phyloP scores from a whole-genome alignment of 495 filamentous ascomycete species.

The Amphirosellinia nigrospora region DNA sequence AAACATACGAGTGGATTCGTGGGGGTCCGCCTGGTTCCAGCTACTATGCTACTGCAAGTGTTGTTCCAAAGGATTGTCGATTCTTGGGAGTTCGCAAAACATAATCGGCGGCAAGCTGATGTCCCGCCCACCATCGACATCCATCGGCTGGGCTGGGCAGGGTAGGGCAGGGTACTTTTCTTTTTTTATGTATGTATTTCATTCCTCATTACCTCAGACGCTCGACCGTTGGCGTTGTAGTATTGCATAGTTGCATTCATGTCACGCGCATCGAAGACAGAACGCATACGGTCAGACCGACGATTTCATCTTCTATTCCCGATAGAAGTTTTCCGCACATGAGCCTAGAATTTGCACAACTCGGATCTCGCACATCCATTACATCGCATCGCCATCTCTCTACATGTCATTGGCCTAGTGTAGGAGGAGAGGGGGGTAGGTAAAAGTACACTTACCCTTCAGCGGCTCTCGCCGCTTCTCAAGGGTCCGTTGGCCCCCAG shows the following conservation, averaged over 20 bases:
- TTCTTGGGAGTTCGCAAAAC: slow-evolving; percentile 4
- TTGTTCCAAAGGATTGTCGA: not conserved
- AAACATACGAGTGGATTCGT: slow-evolving; percentile 11
- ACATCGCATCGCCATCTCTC: not conserved
- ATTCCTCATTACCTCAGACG: not conserved
- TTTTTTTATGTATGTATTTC: not conserved
- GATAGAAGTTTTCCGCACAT: not conserved
- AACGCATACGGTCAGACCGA: slow-evolving; percentile 13
- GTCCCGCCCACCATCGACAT: not conserved
- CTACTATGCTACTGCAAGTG: not conserved
- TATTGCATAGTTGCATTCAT: slow-evolving; percentile 21
- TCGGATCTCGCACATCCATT: not conserved
- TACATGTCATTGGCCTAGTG: not conserved
- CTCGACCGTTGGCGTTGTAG: slow-evolving; percentile 1
- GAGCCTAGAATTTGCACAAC: not conserved
- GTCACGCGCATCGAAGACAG: slow-evolving; percentile 12
- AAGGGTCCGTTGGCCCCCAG: not conserved
- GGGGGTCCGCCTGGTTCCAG: slow-evolving; percentile 1
- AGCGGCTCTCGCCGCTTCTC: slow-evolving; percentile 2
- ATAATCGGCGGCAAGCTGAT: not conserved
- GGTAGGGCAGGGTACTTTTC: slow-evolving; percentile 3
- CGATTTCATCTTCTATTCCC: not conserved
- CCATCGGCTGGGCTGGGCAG: too few relatives aligned
- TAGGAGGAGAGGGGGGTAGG: not conserved
- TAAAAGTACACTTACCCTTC: not conserved